Evolutionary conservation across 1,284 basidiomycete genomes (phyloP).

Genomic region (Fistulina hepatica): DNA sequence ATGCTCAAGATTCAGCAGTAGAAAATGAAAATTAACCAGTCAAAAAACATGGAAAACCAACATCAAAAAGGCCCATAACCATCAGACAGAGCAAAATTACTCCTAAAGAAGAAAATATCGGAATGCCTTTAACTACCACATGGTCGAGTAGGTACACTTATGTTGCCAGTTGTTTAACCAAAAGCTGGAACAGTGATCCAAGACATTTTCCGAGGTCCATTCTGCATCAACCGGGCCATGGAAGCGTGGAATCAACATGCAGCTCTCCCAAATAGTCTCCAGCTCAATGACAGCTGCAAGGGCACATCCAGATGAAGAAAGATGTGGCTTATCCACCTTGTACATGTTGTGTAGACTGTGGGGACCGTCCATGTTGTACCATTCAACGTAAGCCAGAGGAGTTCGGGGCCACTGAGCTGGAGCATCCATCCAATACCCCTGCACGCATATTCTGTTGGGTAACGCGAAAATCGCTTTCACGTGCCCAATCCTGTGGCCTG

Average conservation of each 20-base stretch:
- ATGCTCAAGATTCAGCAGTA: too few relatives aligned
- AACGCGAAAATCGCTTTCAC: conserved; percentile 4
- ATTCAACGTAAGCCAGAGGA: conserved; percentile 4
- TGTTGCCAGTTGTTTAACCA: conserved; percentile 3
- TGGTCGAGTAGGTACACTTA: conserved; percentile 1
- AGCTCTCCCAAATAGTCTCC: neutral
- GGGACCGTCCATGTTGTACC: neutral
- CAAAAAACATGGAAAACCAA: too few relatives aligned
- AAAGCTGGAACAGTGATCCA: neutral
- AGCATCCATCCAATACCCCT: neutral
- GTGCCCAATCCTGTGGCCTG: conserved; percentile 1
- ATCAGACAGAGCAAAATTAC: too few relatives aligned
- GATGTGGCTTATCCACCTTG: neutral
- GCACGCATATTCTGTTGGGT: neutral
- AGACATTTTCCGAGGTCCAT: conserved; percentile 5
- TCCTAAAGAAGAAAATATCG: too few relatives aligned
- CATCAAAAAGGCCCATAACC: too few relatives aligned
- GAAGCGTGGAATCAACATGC: neutral
- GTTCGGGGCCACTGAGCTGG: neutral
- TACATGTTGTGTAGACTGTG: neutral
- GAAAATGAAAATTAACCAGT: too few relatives aligned
- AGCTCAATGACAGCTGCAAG: neutral
- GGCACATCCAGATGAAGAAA: neutral
- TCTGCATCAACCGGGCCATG: neutral
- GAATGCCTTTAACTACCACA: conserved; percentile 6